Base-by-base conservation (phyloP, 352 stramenopile genomes). In the Pythium aristosporum region DNA sequence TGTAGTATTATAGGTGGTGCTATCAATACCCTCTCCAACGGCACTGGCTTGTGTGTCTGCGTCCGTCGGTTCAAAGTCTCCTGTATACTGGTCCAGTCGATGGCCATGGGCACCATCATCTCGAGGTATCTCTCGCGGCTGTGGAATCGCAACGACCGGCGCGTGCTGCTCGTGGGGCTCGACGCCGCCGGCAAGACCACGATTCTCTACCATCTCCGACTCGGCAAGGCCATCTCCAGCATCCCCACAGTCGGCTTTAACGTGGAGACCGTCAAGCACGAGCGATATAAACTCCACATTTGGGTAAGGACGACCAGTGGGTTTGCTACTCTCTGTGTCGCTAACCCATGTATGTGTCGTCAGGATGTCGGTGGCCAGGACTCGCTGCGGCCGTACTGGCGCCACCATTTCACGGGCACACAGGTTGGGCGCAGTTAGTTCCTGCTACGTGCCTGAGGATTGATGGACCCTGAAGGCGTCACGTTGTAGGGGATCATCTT, bases 161-260 rank as follows among this genome's bases (percentile, higher is more conserved):
- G 82, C 28, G 61, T 93, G 52, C 74, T 93, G 58, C 81, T 94
- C 21, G 76, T 93, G 41, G 85, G 83, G 4, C 71, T 94, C 6
- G 85, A 93, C 67, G 76, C 76, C 0, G 86, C 84, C 23, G 86
- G 85, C 51, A 93, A 93, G 71, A 93, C 82, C 21, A 93, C 84
- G 6, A 89, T 93, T 51, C 63, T 95, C 55, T 92, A 95, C 72
- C 82, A 92, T 39, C 34, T 93, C 48, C 78, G 83, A 0, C 69
- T 93, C 3, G 78, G 82, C 48, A 92, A 95, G 62, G 67, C 78
- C 11, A 89, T 95, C 61, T 74, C 82, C 15, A 92, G 79, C 61
- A 86, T 93, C 69, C 82, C 86, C 25, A 95, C 86, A 0, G 71
- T 93, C 55, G 86, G 78, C 47, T 95, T 93, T 72, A 95, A 92